Percentiles rank a stretch among this genome's conserved stretches.
Evolutionary conservation across 2,329 filamentous ascomycete species (phyloP).

Genomic region (Clarireedia paspali): DNA sequence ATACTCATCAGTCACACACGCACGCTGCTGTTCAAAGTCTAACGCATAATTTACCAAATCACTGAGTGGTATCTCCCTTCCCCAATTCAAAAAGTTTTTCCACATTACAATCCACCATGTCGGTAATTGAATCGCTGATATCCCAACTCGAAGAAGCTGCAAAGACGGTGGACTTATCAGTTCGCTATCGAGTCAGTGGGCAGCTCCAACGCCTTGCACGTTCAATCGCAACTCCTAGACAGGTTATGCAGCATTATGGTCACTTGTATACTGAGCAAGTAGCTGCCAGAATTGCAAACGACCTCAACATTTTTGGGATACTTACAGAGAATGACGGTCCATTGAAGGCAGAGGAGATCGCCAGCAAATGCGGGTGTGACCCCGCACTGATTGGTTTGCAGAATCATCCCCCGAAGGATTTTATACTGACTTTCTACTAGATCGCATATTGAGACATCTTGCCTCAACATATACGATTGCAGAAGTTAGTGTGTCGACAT

Average conservation of each 20-base stretch:
- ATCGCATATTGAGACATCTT: neutral
- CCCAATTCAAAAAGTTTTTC: too few species aligned
- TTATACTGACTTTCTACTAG: neutral
- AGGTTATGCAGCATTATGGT: neutral
- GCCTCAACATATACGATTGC: neutral
- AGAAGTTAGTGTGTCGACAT: neutral
- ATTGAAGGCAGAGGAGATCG: neutral
- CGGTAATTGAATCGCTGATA: neutral
- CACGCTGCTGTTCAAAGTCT: too few species aligned
- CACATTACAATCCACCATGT: neutral
- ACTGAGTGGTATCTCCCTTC: neutral
- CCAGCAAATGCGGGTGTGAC: neutral
- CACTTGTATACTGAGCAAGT: neutral
- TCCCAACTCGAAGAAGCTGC: neutral
- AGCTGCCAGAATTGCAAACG: neutral
- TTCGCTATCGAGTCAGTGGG: neutral
- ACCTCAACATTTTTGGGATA: neutral
- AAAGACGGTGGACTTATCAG: neutral
- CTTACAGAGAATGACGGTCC: neutral
- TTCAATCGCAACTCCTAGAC: neutral
- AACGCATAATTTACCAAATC: neutral
- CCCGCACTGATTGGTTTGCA: neutral
- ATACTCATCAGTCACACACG: too few species aligned
- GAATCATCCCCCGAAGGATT: neutral
- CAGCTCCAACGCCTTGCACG: neutral